phyloP scores from a whole-genome alignment of 257 asterid genomes.

The Fraxinus quadrangulata region DNA sequence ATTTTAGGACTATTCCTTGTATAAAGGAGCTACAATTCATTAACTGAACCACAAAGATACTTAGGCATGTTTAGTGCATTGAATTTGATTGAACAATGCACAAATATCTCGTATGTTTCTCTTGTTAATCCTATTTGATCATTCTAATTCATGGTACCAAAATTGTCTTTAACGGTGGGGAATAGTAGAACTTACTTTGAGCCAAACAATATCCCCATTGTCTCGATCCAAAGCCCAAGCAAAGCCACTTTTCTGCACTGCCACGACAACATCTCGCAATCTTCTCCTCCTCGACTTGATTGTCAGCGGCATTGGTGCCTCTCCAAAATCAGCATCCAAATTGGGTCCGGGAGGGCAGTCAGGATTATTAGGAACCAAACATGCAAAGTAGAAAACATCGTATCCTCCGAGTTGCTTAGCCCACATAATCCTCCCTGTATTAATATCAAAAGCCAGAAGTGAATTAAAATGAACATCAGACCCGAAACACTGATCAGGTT shows the following conservation, averaged over 20 bases:
- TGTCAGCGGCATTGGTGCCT: slow-evolving; percentile 71
- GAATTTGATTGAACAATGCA: too few species aligned
- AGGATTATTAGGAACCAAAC: slow-evolving; percentile 62
- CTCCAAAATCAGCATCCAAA: slow-evolving; percentile 79
- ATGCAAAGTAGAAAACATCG: slow-evolving; percentile 61
- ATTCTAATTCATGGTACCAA: neutral
- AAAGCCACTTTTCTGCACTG: slow-evolving; percentile 75
- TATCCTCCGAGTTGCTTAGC: slow-evolving; percentile 57
- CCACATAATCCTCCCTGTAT: slow-evolving; percentile 59
- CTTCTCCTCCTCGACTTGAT: slow-evolving; percentile 39
- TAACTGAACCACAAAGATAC: neutral
- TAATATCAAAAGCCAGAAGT: slow-evolving; percentile 49
- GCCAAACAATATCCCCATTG: slow-evolving; percentile 53
- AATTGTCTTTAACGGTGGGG: neutral
- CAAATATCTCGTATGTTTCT: neutral
- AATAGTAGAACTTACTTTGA: slow-evolving; percentile 33
- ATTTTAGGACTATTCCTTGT: neutral
- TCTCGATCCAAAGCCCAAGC: slow-evolving; percentile 71
- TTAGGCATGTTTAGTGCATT: too few species aligned
- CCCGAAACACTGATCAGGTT: slow-evolving; percentile 52
- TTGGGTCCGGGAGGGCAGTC: slow-evolving; percentile 79
- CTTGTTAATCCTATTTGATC: neutral
- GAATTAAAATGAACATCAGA: slow-evolving; percentile 65
- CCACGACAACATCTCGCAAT: slow-evolving; percentile 58
- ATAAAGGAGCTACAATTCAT: neutral